phyloP scores from a whole-genome alignment of 345 rosid species.

The Euphorbia tirucalli region DNA sequence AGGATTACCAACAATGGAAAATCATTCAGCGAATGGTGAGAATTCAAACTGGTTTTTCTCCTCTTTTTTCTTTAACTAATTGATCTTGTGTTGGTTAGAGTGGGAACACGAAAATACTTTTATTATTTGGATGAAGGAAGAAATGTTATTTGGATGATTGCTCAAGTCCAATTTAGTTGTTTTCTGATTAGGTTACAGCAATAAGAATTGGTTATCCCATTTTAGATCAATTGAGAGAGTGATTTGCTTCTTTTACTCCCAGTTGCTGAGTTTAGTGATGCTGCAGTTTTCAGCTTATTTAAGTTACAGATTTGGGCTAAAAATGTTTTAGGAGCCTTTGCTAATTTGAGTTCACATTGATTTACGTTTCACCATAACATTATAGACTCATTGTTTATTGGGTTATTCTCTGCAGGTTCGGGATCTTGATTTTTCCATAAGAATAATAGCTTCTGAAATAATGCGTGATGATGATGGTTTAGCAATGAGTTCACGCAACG shows the following conservation, averaged over 20 bases:
- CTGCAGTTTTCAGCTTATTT: neutral
- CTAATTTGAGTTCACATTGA: neutral
- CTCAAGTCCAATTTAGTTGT: neutral
- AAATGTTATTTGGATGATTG: neutral
- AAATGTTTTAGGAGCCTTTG: neutral
- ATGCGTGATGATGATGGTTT: slow-evolving; percentile 74
- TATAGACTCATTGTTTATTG: neutral
- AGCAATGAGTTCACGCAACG: slow-evolving; percentile 88
- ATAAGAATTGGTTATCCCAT: no score
- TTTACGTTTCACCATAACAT: neutral
- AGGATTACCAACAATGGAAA: slow-evolving; percentile 88
- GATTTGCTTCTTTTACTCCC: neutral
- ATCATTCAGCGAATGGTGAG: slow-evolving; percentile 67
- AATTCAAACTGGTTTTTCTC: neutral
- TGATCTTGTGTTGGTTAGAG: neutral
- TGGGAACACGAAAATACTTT: neutral
- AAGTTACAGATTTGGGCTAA: neutral
- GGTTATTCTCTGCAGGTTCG: slow-evolving; percentile 48
- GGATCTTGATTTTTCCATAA: slow-evolving; percentile 76
- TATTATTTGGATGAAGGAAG: no score
- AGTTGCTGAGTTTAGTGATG: neutral
- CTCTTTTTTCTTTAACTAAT: no score
- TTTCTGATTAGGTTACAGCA: neutral
- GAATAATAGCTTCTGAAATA: slow-evolving; percentile 67
- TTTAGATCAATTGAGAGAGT: neutral